Evolutionary conservation across 192 early-diverging fungal species (phyloP).

Genomic region (Backusella westeae): DNA sequence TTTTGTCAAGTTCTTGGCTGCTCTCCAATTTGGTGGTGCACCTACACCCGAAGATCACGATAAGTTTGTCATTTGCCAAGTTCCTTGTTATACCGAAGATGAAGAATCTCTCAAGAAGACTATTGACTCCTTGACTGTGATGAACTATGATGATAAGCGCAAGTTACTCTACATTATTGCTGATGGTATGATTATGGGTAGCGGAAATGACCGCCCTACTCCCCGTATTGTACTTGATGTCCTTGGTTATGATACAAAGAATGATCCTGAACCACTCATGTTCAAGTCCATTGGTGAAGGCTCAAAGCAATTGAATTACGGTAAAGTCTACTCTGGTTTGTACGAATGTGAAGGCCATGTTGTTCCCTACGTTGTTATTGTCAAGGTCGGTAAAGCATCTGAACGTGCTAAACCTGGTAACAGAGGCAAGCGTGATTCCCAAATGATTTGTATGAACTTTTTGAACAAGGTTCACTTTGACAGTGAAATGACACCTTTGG

Average conservation of each 20-base stretch:
- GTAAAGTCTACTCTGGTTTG: conserved; percentile 94
- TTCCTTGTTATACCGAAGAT: conserved; percentile 96
- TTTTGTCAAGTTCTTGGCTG: conserved; percentile 76
- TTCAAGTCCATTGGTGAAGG: conserved; percentile 94
- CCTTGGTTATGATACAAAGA: conserved; percentile 79
- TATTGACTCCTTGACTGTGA: conserved; percentile 75
- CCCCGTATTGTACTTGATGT: conserved; percentile 93
- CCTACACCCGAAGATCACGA: conserved; percentile 87
- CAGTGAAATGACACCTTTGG: conserved; percentile 89
- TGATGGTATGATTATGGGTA: conserved; percentile 95
- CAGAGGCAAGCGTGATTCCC: conserved; percentile 98
- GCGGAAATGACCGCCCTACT: conserved; percentile 94
- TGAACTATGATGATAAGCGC: conserved; percentile 86
- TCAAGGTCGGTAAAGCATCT: conserved; percentile 86
- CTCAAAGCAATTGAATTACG: conserved; percentile 91
- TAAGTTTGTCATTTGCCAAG: conserved; percentile 95
- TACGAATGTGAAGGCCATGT: conserved; percentile 91
- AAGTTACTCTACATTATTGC: conserved; percentile 87
- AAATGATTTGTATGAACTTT: conserved; percentile 98
- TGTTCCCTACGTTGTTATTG: conserved; percentile 95
- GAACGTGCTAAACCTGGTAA: conserved; percentile 89
- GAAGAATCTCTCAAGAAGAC: conserved; percentile 83
- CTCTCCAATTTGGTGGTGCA: conserved; percentile 73
- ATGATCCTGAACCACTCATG: conserved; percentile 76
- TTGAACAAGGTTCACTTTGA: conserved; percentile 96